These are phyloP conservation scores for Venturia nashicola DNA, from an alignment of 2,329 filamentous ascomycete species.

Conservation along the genomic window DNA sequence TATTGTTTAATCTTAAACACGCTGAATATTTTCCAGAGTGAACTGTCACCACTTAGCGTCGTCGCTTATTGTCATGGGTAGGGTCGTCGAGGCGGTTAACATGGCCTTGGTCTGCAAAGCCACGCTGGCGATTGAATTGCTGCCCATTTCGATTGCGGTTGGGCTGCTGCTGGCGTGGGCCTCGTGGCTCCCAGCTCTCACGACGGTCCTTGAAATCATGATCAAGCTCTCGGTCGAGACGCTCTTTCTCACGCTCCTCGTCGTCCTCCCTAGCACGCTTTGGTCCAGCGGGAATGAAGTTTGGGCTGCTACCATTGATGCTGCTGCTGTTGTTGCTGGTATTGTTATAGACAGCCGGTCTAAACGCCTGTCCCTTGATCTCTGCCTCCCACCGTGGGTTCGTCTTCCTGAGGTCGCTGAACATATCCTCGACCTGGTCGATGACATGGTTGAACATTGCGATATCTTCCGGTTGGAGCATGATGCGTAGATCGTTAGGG, in stretches of 20 bases:
- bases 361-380: neutral
- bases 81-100: neutral
- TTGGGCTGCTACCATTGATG: neutral
- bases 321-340: neutral
- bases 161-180: neutral
- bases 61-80: neutral
- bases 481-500: neutral
- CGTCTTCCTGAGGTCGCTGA: neutral
- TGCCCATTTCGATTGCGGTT: neutral
- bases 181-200: neutral
- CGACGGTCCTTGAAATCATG: neutral
- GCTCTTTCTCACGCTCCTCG: neutral
- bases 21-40: neutral
- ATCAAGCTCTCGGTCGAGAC: neutral
- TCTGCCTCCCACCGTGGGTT: neutral
- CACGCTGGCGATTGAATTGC: neutral
- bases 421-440: neutral
- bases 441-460: neutral
- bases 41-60: neutral
- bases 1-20: neutral
- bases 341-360: neutral
- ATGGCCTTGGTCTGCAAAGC: neutral
- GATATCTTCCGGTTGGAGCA: neutral
- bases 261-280: neutral
- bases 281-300: neutral